Percentiles rank a stretch among this genome's conserved stretches.
Conservation (phyloP, 164 flowering plant species). For the Vitis rotundifolia region DNA sequence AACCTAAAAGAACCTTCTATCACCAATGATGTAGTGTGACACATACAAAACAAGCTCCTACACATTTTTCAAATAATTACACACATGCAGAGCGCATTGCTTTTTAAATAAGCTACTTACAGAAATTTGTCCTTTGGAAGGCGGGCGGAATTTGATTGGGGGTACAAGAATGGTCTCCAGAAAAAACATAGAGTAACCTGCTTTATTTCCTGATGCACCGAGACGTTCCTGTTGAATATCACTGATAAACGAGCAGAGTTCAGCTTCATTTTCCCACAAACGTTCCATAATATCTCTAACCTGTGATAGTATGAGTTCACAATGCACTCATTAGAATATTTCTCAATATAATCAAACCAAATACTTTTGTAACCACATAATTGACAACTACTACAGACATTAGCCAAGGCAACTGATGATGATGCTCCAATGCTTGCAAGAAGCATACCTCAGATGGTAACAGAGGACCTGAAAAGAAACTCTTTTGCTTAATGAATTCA, state of each 20-base stretch:
- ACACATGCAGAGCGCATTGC: background rate
- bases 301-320: constrained; percentile 31
- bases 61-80: background rate
- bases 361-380: no score
- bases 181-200: constrained; percentile 71
- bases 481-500: constrained; percentile 39
- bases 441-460: constrained; percentile 71
- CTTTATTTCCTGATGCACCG: constrained; percentile 19
- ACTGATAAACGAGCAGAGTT: constrained; percentile 64
- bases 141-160: constrained; percentile 88
- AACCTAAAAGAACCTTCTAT: no score
- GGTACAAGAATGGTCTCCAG: constrained; percentile 82
- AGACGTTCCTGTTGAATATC: constrained; percentile 51
- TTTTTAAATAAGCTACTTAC: constrained; percentile 42
- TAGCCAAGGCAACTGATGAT: background rate
- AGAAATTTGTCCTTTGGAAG: constrained; percentile 60
- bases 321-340: background rate
- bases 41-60: no score
- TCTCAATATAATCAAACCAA: no score
- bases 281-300: constrained; percentile 46
- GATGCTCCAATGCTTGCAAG: background rate
- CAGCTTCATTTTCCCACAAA: constrained; percentile 80
- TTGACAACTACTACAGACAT: background rate
- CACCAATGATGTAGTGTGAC: no score
- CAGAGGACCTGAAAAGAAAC: constrained; percentile 37